A percentile compares a stretch with the other conserved stretches of the same genome.
Evolutionary conservation across 495 filamentous ascomycete species (phyloP).

Genomic region (Penicillium roqueforti): DNA sequence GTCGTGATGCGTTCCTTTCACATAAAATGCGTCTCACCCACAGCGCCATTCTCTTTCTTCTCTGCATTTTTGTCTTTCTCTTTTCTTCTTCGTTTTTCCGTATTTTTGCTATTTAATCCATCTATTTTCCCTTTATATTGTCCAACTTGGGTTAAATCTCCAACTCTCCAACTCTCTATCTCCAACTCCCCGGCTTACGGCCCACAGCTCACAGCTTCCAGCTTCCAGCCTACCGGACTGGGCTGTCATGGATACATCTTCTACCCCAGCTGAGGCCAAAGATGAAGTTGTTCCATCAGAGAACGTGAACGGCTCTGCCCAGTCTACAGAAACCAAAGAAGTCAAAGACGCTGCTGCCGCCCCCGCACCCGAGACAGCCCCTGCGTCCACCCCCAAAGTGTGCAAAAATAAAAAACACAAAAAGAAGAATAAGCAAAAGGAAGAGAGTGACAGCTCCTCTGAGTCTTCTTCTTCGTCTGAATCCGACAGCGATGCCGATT

Average conservation of each 20-base stretch:
- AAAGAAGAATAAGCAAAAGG: conserved; percentile 18
- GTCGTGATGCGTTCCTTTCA: background rate
- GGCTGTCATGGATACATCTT: conserved; percentile 25
- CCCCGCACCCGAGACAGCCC: conserved; percentile 18
- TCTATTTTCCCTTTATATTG: background rate
- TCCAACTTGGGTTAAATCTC: background rate
- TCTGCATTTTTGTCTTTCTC: conserved; percentile 4
- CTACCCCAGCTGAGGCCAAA: conserved; percentile 22
- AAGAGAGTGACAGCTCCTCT: conserved; percentile 24
- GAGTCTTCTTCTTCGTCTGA: conserved; percentile 20
- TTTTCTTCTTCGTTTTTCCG: background rate
- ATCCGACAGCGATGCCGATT: conserved; percentile 25
- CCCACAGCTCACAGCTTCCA: conserved; percentile 13
- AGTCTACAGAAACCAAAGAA: conserved; percentile 10
- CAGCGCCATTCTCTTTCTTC: conserved; percentile 9
- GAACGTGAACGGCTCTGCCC: conserved; percentile 20
- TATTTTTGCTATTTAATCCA: background rate
- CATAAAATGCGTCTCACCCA: conserved; percentile 15
- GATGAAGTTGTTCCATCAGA: conserved; percentile 29
- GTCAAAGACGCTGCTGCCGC: conserved; percentile 16
- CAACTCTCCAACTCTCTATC: background rate
- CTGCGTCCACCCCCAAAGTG: conserved; percentile 20
- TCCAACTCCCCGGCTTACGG: conserved; percentile 1
- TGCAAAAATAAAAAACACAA: conserved; percentile 45
- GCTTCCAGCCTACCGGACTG: conserved; percentile 13